Evolutionary conservation across 2,329 filamentous ascomycete species (phyloP).

Genomic region (Aspergillus proliferans): DNA sequence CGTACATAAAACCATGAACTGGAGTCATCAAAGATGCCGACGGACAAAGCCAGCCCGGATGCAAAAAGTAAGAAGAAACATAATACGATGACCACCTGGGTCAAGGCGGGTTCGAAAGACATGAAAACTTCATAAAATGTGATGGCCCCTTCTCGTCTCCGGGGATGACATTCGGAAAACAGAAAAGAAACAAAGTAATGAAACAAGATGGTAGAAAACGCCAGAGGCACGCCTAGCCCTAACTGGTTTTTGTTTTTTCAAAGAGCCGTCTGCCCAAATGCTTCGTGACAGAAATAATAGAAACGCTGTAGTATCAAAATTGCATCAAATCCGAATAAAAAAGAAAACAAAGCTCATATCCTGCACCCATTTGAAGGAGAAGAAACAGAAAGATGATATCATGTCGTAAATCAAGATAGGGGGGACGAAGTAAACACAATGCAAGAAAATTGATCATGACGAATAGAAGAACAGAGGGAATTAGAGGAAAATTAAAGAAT

Average conservation of each 20-base stretch:
- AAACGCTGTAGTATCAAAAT: conserved; percentile 19
- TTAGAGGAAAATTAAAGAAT: background rate
- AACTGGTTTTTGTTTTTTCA: conserved; percentile 25
- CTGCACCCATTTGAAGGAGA: conserved; percentile 16
- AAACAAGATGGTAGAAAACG: conserved; percentile 24
- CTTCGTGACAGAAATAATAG: conserved; percentile 21
- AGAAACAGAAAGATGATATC: conserved; percentile 21
- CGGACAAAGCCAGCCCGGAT: conserved; percentile 33
- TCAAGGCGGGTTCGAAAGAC: conserved; percentile 24
- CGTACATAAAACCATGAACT: conserved; percentile 42
- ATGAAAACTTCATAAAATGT: conserved; percentile 30
- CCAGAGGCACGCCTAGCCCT: conserved; percentile 29
- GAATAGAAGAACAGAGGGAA: conserved; percentile 9
- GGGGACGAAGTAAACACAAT: conserved; percentile 18
- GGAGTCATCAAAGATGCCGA: conserved; percentile 29
- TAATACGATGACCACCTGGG: conserved; percentile 26
- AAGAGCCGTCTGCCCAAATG: conserved; percentile 28
- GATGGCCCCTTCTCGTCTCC: conserved; percentile 25
- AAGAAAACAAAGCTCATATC: conserved; percentile 17
- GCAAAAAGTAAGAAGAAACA: conserved; percentile 24
- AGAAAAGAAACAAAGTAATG: conserved; percentile 14
- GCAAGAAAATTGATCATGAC: conserved; percentile 18
- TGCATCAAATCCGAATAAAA: conserved; percentile 13
- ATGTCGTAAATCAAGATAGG: conserved; percentile 24
- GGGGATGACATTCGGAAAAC: conserved; percentile 3